Conservation (phyloP, 2,329 filamentous ascomycete genomes). For the Lachnellula suecica region DNA sequence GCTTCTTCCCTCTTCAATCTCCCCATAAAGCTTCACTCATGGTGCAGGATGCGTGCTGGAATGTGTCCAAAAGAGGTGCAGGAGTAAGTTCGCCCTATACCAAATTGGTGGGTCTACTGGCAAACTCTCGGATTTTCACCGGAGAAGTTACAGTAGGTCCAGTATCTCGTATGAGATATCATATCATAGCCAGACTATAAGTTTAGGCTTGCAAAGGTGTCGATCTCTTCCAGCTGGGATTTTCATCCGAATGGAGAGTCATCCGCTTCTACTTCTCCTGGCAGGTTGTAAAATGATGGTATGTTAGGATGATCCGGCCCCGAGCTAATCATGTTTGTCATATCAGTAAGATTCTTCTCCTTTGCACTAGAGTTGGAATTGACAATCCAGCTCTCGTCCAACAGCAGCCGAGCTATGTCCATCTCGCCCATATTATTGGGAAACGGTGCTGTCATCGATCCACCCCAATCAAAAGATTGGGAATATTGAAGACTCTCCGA, state of each 20-base stretch:
- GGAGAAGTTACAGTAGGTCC: too few species aligned
- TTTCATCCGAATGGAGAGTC: conserved; percentile 5
- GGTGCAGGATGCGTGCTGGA: too few species aligned
- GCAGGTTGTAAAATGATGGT: conserved; percentile 25
- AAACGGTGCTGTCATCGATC: conserved; percentile 39
- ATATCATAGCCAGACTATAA: too few species aligned
- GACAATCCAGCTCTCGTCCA: conserved; percentile 47
- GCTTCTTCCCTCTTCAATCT: too few species aligned
- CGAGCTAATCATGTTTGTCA: conserved; percentile 27
- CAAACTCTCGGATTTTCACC: too few species aligned
- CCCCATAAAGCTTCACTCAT: too few species aligned
- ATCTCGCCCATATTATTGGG: conserved; percentile 52
- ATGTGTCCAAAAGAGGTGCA: too few species aligned
- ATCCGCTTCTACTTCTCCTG: conserved; percentile 23
- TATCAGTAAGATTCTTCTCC: conserved; percentile 28
- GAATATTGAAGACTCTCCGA: conserved; percentile 37
- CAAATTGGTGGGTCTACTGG: too few species aligned
- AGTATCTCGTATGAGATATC: too few species aligned
- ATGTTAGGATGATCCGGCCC: conserved; percentile 18
- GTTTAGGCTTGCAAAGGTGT: too few species aligned
- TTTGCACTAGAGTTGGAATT: conserved; percentile 23
- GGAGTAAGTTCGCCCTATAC: too few species aligned
- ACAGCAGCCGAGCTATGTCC: conserved; percentile 59
- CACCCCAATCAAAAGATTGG: conserved; percentile 45
- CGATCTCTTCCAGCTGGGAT: too few species aligned